Base-by-base conservation (phyloP, 352 stramenopile genomes). In the Phytophthora niederhauseri region DNA sequence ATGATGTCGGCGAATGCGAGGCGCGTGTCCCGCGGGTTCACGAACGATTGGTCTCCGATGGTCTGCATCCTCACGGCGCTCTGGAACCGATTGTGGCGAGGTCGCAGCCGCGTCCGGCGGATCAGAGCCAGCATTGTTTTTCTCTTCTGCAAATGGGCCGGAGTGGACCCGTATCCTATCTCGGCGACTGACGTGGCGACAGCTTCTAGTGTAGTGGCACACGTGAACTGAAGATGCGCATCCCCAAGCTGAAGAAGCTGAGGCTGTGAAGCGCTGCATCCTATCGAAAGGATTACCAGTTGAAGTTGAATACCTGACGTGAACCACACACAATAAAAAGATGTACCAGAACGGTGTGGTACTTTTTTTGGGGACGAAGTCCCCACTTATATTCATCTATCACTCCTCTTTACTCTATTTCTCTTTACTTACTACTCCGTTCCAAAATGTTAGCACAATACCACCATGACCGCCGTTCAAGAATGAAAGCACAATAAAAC, bases 1-100 rank as follows among this genome's bases (percentile, higher is more conserved):
- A 89, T 85, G 54, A 89, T 89, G 67, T 89, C 81, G 46, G 81
- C 81, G 61, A 82, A 89, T 20, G 78, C 79, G 28, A 87, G 41
- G 12, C 80, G 81, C 5, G 78, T 89, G 64, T 88, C 79, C 24
- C 77, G 76, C 26, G 80, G 71, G 31, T 84, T 85, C 56, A 87
- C 70, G 56, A 74, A 70, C 43, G 62, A 66, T 56, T 80, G 36
- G 46, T 75, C 72, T 56, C 66, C 75, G 54, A 74, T 57, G 4
- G 60, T 71, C 24, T 75, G 59, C 52, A 75, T 73, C 24, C 53
- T 68, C 28, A 80, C 69, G n/a, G 75, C 67, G 41, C 72, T 78
- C 20, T 72, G 45, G 22, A 69, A 64, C 58, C 72, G 68, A 41
- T 69, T 68, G 61, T 71, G 60, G 43, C 36, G 24, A 58, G 43